These are phyloP conservation scores for Cryptococcus sp. DNA, from an alignment of 1,284 basidiomycete genomes.

Conservation along the genomic window DNA sequence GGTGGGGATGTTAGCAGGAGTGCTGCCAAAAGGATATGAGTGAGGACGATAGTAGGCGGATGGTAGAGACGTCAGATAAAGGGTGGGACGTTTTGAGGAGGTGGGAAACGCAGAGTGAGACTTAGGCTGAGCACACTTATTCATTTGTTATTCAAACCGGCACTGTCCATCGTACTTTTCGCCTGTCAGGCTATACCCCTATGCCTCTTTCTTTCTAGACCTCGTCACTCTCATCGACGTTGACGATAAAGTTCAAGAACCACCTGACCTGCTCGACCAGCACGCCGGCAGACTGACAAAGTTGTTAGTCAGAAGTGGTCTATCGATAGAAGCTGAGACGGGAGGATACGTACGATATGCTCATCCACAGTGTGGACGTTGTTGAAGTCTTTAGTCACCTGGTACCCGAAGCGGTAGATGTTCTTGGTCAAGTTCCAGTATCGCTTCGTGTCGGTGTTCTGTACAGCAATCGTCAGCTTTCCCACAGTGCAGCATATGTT, in stretches of 20 bases:
- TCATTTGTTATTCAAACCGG: not conserved
- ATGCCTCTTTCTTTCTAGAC: conserved; percentile 11
- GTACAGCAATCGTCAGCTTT: not conserved
- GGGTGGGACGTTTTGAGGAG: conserved; percentile 3
- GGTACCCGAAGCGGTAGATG: conserved; percentile 44
- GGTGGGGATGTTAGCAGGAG: too few relatives aligned
- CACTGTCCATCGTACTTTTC: not conserved
- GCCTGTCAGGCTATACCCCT: not conserved
- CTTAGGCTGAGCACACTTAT: not conserved
- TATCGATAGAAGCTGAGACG: not conserved
- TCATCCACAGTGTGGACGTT: conserved; percentile 45
- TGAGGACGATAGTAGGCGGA: too few relatives aligned
- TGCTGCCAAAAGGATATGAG: too few relatives aligned
- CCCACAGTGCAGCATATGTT: not conserved
- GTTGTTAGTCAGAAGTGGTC: not conserved
- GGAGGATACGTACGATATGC: conserved; percentile 20
- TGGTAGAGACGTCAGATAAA: not conserved
- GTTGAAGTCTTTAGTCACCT: conserved; percentile 11
- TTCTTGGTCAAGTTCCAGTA: conserved; percentile 46
- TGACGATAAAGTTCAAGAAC: conserved; percentile 43
- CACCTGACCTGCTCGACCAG: conserved; percentile 43
- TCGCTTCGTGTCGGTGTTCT: conserved; percentile 46
- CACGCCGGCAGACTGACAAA: conserved; percentile 24
- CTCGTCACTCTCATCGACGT: conserved; percentile 38
- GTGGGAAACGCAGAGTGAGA: conserved; percentile 1